phyloP scores from a whole-genome alignment of 371 early-diverging fungal species.

The Mucor irregularis region DNA sequence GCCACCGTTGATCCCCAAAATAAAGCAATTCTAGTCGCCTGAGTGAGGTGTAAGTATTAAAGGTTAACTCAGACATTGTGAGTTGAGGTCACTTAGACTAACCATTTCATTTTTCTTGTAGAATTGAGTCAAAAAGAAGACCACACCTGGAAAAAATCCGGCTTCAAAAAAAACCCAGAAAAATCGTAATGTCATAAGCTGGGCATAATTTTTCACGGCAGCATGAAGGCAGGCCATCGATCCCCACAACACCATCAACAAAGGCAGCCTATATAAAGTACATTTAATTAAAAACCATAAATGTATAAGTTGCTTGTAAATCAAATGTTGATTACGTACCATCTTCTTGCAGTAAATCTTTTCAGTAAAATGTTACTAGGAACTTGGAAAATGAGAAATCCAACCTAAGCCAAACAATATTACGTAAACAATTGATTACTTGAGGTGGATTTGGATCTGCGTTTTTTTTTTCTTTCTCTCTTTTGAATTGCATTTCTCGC shows the following conservation, averaged over 20 bases:
- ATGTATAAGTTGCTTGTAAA: background rate
- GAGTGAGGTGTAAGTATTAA: background rate
- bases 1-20: constrained; percentile 51
- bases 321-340: constrained; percentile 22
- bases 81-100: too few species aligned
- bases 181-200: constrained; percentile 38
- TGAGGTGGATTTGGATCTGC: too few species aligned
- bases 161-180: constrained; percentile 47
- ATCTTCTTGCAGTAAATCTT: constrained; percentile 39
- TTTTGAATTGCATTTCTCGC: too few species aligned
- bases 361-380: constrained; percentile 50
- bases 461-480: too few species aligned
- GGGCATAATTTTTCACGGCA: constrained; percentile 25
- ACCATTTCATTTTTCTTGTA: constrained; percentile 51
- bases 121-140: constrained; percentile 44
- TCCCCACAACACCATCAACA: constrained; percentile 48
- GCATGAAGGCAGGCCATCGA: constrained; percentile 41
- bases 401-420: constrained; percentile 19
- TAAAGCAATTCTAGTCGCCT: constrained; percentile 50
- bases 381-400: constrained; percentile 48
- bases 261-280: constrained; percentile 33
- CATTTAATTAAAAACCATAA: background rate
- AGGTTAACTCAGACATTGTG: too few species aligned
- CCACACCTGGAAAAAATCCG: constrained; percentile 50
- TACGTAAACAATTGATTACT: too few species aligned